Percentiles rank a stretch among this genome's conserved stretches.
Conservation (phyloP, 257 asterid genomes). For the Solanum chilense region DNA sequence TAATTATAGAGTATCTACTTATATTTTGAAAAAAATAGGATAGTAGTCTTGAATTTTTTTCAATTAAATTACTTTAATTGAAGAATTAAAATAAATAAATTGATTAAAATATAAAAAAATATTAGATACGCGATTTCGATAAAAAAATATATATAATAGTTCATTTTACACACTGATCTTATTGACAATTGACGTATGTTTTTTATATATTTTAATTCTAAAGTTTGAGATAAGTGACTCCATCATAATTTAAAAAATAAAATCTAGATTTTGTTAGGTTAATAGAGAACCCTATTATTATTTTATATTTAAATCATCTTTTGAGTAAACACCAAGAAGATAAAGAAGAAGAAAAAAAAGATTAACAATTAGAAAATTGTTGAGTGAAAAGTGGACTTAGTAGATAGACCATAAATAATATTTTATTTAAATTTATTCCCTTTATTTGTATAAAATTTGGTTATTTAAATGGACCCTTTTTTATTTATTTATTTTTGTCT, state of each 20-base stretch:
- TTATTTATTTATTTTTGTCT: background rate
- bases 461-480: background rate
- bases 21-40: background rate
- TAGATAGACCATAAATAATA: background rate
- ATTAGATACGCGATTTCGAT: too few relatives aligned
- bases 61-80: too few relatives aligned
- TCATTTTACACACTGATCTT: too few relatives aligned
- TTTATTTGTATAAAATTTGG: background rate
- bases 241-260: background rate
- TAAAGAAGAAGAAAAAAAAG: background rate
- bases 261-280: background rate
- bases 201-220: too few relatives aligned
- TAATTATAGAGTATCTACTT: background rate
- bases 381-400: background rate
- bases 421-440: background rate
- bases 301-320: background rate
- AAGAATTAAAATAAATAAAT: too few relatives aligned
- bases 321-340: background rate
- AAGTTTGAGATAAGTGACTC: background rate
- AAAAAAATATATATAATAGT: too few relatives aligned
- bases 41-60: background rate
- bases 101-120: too few relatives aligned
- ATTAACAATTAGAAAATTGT: background rate
- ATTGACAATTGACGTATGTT: background rate
- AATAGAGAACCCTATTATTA: background rate